These are phyloP conservation scores for Fusarium devonianum DNA, from an alignment of 2,329 filamentous ascomycete genomes.

Conservation along the genomic window DNA sequence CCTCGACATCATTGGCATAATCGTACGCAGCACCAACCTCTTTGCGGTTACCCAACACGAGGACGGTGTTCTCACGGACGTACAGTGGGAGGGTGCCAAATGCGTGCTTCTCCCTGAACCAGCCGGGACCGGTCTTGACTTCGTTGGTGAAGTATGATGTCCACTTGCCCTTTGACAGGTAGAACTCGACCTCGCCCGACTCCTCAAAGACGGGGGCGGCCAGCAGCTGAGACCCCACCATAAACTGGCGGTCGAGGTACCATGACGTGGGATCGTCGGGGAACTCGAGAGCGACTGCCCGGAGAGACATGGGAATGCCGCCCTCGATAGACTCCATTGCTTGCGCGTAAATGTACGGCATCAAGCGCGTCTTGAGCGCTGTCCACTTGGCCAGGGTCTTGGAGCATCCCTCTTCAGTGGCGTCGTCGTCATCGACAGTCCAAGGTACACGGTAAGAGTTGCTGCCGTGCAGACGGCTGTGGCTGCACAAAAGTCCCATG, in stretches of 20 bases:
- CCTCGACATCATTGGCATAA: slow-evolving; percentile 56
- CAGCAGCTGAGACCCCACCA: slow-evolving; percentile 71
- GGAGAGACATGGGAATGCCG: slow-evolving; percentile 67
- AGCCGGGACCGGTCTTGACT: slow-evolving; percentile 58
- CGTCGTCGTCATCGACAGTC: slow-evolving; percentile 71
- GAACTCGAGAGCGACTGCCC: slow-evolving; percentile 74
- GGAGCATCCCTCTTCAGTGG: slow-evolving; percentile 61
- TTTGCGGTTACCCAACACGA: slow-evolving; percentile 54
- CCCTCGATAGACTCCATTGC: slow-evolving; percentile 51
- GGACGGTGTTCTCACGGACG: slow-evolving; percentile 60
- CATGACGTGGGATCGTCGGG: slow-evolving; percentile 73
- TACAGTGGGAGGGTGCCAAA: slow-evolving; percentile 67
- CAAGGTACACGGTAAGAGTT: slow-evolving; percentile 78
- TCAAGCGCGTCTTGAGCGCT: slow-evolving; percentile 58
- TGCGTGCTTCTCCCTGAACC: slow-evolving; percentile 66
- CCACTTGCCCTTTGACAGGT: slow-evolving; percentile 61
- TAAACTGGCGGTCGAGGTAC: slow-evolving; percentile 74
- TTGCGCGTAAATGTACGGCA: slow-evolving; percentile 61
- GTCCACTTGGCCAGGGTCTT: slow-evolving; percentile 57
- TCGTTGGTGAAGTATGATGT: slow-evolving; percentile 58
- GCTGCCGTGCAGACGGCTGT: slow-evolving; percentile 74
- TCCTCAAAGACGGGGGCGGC: slow-evolving; percentile 71
- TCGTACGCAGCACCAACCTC: slow-evolving; percentile 55
- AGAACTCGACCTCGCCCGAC: slow-evolving; percentile 70
- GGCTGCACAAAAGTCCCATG: slow-evolving; percentile 75